Evolutionary conservation across 2,329 filamentous ascomycete species (phyloP).

Genomic region (Fusarium veterinarium): DNA sequence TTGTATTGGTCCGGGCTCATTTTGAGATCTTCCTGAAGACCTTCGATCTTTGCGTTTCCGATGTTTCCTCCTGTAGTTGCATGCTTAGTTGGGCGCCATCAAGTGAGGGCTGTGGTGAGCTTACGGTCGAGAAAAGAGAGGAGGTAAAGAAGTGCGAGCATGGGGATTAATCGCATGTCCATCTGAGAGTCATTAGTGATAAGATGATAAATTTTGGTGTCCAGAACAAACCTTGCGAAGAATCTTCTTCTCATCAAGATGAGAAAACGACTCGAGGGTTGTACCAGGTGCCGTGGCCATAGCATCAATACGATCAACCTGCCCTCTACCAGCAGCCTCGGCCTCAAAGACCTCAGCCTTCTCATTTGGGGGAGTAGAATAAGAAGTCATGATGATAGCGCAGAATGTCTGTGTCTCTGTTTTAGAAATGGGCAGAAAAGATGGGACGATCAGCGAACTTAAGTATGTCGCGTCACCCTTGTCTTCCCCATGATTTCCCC

Average conservation of each 20-base stretch:
- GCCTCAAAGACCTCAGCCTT: constrained; percentile 40
- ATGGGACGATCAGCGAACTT: constrained; percentile 32
- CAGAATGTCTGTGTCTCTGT: neutral
- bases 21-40: constrained; percentile 61
- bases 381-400: constrained; percentile 31
- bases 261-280: constrained; percentile 43
- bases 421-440: neutral
- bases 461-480: constrained; percentile 27
- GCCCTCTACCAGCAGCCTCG: constrained; percentile 24
- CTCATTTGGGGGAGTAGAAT: constrained; percentile 30
- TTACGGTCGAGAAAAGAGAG: constrained; percentile 74
- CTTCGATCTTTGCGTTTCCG: constrained; percentile 74
- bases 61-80: constrained; percentile 64
- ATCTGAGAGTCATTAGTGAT: constrained; percentile 52
- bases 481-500: constrained; percentile 33
- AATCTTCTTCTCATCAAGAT: constrained; percentile 64
- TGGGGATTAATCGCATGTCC: constrained; percentile 65
- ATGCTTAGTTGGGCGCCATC: neutral
- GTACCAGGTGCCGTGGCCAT: constrained; percentile 27
- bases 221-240: constrained; percentile 60
- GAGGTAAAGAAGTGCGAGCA: constrained; percentile 75
- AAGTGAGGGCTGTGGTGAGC: constrained; percentile 5
- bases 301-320: constrained; percentile 25
- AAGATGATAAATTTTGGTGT: neutral
- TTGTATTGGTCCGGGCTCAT: constrained; percentile 79